A percentile compares a stretch with the other conserved stretches of the same genome.
Conservation (phyloP, 2,329 filamentous ascomycete genomes). For the Fonsecaea pugnacius region DNA sequence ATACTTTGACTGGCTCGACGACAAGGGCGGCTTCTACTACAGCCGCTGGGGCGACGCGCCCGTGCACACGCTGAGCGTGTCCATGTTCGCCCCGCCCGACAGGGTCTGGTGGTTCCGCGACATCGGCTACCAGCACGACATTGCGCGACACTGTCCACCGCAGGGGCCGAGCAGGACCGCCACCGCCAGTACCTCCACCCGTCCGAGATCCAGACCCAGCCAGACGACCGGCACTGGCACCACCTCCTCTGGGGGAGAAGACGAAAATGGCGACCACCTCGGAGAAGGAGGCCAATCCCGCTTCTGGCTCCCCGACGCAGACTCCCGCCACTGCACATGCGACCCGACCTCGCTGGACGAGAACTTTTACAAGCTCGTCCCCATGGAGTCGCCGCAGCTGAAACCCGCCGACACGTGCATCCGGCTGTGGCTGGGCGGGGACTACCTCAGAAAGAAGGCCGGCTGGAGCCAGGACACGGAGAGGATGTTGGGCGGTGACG, state of each 20-base stretch:
- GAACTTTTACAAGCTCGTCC: constrained; percentile 55
- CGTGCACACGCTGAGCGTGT: constrained; percentile 60
- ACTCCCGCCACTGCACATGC: constrained; percentile 45
- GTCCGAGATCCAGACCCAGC: constrained; percentile 31
- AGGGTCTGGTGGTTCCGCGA: constrained; percentile 59
- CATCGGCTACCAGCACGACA: constrained; percentile 53
- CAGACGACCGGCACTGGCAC: neutral
- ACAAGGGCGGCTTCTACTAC: constrained; percentile 55
- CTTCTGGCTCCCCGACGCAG: neutral
- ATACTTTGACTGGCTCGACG: constrained; percentile 58
- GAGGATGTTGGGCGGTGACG: constrained; percentile 50
- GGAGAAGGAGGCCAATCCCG: neutral
- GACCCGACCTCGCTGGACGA: constrained; percentile 52
- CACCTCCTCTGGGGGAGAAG: neutral
- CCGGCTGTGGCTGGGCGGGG: constrained; percentile 47
- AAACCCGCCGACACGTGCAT: constrained; percentile 56
- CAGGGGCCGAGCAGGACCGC: neutral
- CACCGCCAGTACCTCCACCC: constrained; percentile 39
- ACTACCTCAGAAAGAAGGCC: constrained; percentile 50
- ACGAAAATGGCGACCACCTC: neutral
- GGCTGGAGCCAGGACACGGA: constrained; percentile 51
- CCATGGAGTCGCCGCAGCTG: constrained; percentile 53
- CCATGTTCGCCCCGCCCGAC: constrained; percentile 58
- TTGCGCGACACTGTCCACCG: constrained; percentile 46
- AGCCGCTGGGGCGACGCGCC: constrained; percentile 55